Evolutionary conservation across 2,329 filamentous ascomycete genomes (phyloP), one percentile per base, ranked within the genome.

Genomic region (Colletotrichum lindemuthianum): DNA sequence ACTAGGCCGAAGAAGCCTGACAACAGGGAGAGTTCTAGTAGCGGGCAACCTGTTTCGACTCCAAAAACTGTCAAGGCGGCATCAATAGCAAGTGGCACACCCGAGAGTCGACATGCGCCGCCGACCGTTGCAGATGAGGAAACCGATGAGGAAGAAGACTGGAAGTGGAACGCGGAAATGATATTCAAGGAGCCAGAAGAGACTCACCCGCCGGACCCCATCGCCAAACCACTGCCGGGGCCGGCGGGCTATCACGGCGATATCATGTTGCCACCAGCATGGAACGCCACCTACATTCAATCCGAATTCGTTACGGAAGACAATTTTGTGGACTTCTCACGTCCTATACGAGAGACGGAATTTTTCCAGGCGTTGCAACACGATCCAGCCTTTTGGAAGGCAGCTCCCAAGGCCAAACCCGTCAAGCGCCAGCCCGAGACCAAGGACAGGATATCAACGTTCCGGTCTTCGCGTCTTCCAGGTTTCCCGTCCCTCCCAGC

Each of bases 261-360:
- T 13, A 76, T 82, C 8, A 78, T 83, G 37, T 78, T 83, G 43
- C 79, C 82, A 33, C 78, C 78, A 15, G 75, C 79, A 6, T 80
- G 78, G 70, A 76, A 81, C 67, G 76, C 80, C 11, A 75, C 75
- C 16, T 77, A 76, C 59, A 76, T 83, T 50, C 77, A 78, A 47
- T 84, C 82, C 2, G 74, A 77, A 32, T 84, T 78, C 68, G 79
- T 80, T 57, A 77, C 74, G 24, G 75, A 77, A 39, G 75, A 80
- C 15, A 81, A 83, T 63, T 63, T 76, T 15, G 75, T 78, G 36
- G 78, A 81, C 12, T 84, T 81, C 67, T 71, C 68, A n/a, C 71
- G 74, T 34, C 77, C 78, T 33, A 76, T 84, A 39, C 76, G 80
- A 48, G 75, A 78, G 40, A 76, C 77, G 1, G 69, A 73, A 13